A percentile compares a stretch with the other conserved stretches of the same genome.
Evolutionary conservation across 129 eudicot species (phyloP).

Genomic region (Pittosporum tobira): DNA sequence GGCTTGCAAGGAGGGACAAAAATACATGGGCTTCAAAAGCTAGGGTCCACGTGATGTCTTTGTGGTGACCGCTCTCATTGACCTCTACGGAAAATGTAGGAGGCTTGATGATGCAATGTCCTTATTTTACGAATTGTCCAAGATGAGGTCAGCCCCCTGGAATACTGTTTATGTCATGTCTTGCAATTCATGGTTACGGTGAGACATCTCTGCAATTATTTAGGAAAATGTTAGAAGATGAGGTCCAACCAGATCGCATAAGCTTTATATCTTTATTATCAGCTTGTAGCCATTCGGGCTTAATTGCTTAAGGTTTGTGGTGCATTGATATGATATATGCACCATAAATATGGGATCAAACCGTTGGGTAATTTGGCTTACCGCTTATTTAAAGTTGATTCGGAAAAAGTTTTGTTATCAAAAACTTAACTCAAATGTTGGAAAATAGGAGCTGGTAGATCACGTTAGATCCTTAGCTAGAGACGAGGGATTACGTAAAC

Average conservation of each 20-base stretch:
- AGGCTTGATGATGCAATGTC: conserved; percentile 54
- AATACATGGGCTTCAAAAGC: conserved; percentile 48
- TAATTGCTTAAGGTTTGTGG: conserved; percentile 57
- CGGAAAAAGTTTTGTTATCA: conserved; percentile 54
- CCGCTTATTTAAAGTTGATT: conserved; percentile 50
- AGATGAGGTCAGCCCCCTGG: conserved; percentile 63
- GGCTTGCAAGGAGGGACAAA: conserved; percentile 63
- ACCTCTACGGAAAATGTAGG: conserved; percentile 89
- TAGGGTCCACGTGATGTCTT: conserved; percentile 37
- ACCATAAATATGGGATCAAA: conserved; percentile 46
- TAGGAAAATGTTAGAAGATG: conserved; percentile 47
- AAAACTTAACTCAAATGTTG: conserved; percentile 71
- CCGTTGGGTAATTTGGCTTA: conserved; percentile 67
- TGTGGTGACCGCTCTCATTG: conserved; percentile 66
- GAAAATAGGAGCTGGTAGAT: conserved; percentile 77
- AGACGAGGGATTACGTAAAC: conserved; percentile 48
- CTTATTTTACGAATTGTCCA: conserved; percentile 49
- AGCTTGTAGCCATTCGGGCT: conserved; percentile 88
- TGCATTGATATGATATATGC: conserved; percentile 56
- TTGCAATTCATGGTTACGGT: conserved; percentile 73
- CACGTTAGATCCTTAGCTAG: conserved; percentile 61
- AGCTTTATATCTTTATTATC: conserved; percentile 62
- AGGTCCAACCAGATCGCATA: conserved; percentile 56
- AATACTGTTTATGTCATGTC: conserved; percentile 71
- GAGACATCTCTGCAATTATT: conserved; percentile 47